Percentiles rank a stretch among this genome's conserved stretches.
Conservation (phyloP, 805 yeast genomes). For the Yarrowia sp. region DNA sequence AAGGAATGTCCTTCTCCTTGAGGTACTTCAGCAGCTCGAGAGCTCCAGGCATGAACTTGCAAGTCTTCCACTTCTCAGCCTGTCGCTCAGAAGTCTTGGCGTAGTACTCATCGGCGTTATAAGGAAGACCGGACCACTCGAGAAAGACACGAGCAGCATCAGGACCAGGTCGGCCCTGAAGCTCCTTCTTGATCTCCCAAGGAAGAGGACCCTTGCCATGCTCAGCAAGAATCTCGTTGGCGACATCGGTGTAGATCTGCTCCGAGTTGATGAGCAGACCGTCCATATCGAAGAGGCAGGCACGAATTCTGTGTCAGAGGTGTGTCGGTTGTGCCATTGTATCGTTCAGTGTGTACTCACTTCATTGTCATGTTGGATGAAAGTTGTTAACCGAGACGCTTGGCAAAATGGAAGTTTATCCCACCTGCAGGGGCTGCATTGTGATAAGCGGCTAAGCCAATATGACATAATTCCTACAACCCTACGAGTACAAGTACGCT, state of each 20-base stretch:
- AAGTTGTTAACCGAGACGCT: slow-evolving; percentile 3
- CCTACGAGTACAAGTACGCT: neutral
- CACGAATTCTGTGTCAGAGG: slow-evolving; percentile 44
- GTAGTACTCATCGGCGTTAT: slow-evolving; percentile 63
- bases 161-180: slow-evolving; percentile 91
- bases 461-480: too few species aligned
- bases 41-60: slow-evolving; percentile 82
- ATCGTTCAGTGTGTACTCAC: neutral
- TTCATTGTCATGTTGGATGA: neutral
- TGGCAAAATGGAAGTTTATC: slow-evolving; percentile 1
- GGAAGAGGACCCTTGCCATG: slow-evolving; percentile 75
- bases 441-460: neutral
- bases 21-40: slow-evolving; percentile 60
- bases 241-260: slow-evolving; percentile 79
- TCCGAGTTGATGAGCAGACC: slow-evolving; percentile 92
- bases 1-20: slow-evolving; percentile 56
- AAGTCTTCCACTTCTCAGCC: slow-evolving; percentile 56
- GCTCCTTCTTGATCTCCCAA: slow-evolving; percentile 83
- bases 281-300: slow-evolving; percentile 86
- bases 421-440: slow-evolving; percentile 17
- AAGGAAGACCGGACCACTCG: slow-evolving; percentile 64
- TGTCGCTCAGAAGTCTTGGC: slow-evolving; percentile 54
- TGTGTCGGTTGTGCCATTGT: too few species aligned
- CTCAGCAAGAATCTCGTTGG: slow-evolving; percentile 61
- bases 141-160: slow-evolving; percentile 65